Base-by-base conservation (phyloP, 2,329 filamentous ascomycete species). In the Diplodia intermedia region DNA sequence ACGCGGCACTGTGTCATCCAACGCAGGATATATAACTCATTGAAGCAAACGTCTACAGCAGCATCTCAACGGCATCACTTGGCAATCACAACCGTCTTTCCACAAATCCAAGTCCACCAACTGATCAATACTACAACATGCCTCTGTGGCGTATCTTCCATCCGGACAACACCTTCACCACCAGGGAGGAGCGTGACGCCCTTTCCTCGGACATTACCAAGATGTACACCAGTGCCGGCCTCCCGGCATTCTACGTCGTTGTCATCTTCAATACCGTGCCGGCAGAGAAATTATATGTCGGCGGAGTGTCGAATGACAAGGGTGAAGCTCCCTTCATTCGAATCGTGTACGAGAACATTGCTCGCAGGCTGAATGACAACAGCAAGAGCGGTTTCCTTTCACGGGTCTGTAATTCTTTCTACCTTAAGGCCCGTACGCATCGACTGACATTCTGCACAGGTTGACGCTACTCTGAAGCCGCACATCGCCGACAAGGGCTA, bases 201-300 rank as follows among this genome's bases (percentile, higher is more conserved):
- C 69, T 83, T 2, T 72, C 77, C 31, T 70, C 73, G 66, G 73
- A 75, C 69, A 79, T 83, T 40, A 82, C 80, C 57, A 75, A 79
- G 68, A 77, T 82, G 69, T 84, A 83, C 72, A 71, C 70, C 4
- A 26, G 72, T 3, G 69, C 73, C 47, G 69, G 73, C 5, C 76
- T 83, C 1, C 82, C 82, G 0, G 75, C 78, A n/a, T 83, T 83
- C 72, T 83, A 82, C 70, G 81, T 83, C 2, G 76, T 80, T 23
- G 77, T 81, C 6, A 73, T 81, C 63, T 83, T 82, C 75, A 72
- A 79, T 65, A 70, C 73, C 4, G 57, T 80, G 23, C 52, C 72
- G 0, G 68, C 71, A 0, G 66, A 65, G 2, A 72, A 73, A 6
- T 71, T 75, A 62, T 81, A 71, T 69, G 72, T 80, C 20, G 78